Evolutionary conservation across 208 protist genomes (phyloP).

Genomic region (Trypanosoma melophagium): DNA sequence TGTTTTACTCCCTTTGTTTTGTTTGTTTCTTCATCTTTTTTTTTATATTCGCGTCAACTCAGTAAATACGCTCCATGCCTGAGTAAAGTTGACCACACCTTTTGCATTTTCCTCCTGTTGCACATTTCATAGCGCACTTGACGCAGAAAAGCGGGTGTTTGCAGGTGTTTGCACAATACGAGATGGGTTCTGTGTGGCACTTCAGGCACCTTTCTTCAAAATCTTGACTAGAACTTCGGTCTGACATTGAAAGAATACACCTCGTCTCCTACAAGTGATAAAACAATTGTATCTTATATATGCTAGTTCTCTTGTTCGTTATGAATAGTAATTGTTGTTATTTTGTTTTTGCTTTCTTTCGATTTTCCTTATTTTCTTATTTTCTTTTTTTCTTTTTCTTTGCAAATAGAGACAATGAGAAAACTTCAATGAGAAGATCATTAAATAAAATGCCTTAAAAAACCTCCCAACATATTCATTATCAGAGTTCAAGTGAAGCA

Average conservation of each 20-base stretch:
- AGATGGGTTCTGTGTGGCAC: slow-evolving; percentile 56
- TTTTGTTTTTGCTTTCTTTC: no score
- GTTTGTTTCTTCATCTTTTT: slow-evolving; percentile 9
- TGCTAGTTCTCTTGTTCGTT: no score
- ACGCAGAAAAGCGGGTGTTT: slow-evolving; percentile 78
- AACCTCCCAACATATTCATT: background rate
- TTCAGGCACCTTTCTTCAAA: slow-evolving; percentile 38
- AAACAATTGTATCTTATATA: no score
- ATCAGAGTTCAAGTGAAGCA: no score
- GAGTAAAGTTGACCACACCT: slow-evolving; percentile 73
- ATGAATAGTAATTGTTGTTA: no score
- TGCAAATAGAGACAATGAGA: background rate
- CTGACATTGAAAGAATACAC: no score
- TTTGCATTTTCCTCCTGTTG: slow-evolving; percentile 88
- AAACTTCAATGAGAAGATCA: background rate
- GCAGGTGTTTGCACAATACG: slow-evolving; percentile 75
- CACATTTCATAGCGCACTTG: slow-evolving; percentile 88
- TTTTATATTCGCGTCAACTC: no score
- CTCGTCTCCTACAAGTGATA: no score
- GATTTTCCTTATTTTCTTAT: no score
- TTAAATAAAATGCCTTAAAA: slow-evolving; percentile 12
- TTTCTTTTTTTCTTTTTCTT: no score
- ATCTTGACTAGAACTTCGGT: background rate
- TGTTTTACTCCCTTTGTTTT: no score
- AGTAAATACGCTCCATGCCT: slow-evolving; percentile 35